These are phyloP conservation scores for Albugo candida DNA, from an alignment of 352 stramenopile genomes.

Conservation along the genomic window DNA sequence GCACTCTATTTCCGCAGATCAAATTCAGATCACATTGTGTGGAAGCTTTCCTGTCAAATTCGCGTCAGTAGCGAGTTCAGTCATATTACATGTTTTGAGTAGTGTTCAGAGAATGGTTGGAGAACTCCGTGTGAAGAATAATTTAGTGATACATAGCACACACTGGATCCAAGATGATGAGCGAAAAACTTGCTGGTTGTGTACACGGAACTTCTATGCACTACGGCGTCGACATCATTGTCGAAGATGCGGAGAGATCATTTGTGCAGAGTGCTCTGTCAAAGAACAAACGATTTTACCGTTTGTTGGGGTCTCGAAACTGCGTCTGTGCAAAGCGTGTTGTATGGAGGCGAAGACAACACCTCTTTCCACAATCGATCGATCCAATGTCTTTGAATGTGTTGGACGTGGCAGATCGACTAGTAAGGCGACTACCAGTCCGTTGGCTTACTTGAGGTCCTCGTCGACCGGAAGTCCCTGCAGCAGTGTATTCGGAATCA, in stretches of 20 bases:
- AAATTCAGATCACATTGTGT: slow-evolving; percentile 63
- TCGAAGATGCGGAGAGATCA: slow-evolving; percentile 58
- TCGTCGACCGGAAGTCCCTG: not conserved
- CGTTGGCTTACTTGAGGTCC: slow-evolving; percentile 7
- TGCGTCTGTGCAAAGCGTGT: slow-evolving; percentile 67
- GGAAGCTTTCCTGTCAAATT: slow-evolving; percentile 58
- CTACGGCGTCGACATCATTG: slow-evolving; percentile 64
- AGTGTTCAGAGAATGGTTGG: slow-evolving; percentile 44
- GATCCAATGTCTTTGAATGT: slow-evolving; percentile 44
- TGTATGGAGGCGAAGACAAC: slow-evolving; percentile 51
- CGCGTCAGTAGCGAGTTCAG: slow-evolving; percentile 27
- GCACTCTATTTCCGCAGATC: slow-evolving; percentile 35
- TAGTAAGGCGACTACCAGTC: slow-evolving; percentile 15
- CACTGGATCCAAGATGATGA: slow-evolving; percentile 63
- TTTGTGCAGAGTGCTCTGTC: slow-evolving; percentile 62
- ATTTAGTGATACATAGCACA: slow-evolving; percentile 50
- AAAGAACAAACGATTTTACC: slow-evolving; percentile 48
- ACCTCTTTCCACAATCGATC: slow-evolving; percentile 30
- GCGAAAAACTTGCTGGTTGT: slow-evolving; percentile 43
- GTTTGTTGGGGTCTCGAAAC: slow-evolving; percentile 56
- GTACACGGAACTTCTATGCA: slow-evolving; percentile 59
- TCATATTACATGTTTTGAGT: slow-evolving; percentile 29
- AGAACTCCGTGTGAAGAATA: slow-evolving; percentile 48
- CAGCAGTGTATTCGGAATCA: slow-evolving; percentile 5
- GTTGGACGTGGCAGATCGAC: slow-evolving; percentile 31